phyloP scores from a whole-genome alignment of 2,329 filamentous ascomycete species.

The Cordyceps farinosa region DNA sequence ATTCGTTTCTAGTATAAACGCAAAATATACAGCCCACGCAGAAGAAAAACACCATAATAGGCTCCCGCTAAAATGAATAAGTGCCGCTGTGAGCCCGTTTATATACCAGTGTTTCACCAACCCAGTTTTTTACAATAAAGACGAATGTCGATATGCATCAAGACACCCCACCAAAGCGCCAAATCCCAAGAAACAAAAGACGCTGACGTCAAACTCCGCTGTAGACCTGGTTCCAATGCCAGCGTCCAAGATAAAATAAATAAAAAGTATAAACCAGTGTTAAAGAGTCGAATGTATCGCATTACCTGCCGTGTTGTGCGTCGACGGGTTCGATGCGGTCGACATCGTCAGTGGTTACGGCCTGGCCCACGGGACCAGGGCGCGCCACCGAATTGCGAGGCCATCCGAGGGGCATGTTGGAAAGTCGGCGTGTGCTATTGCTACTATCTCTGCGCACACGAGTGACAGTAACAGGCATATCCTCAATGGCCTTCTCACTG shows the following conservation, averaged over 20 bases:
- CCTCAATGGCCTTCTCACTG: slow-evolving; percentile 19
- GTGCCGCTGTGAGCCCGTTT: background rate
- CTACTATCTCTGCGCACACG: slow-evolving; percentile 23
- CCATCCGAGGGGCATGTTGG: slow-evolving; percentile 38
- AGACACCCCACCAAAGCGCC: background rate
- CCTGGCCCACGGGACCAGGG: slow-evolving; percentile 3
- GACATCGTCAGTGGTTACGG: background rate
- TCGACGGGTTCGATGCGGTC: slow-evolving; percentile 4
- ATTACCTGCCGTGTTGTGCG: background rate
- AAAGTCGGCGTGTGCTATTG: slow-evolving; percentile 26
- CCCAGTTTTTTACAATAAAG: background rate
- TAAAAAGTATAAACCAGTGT: background rate
- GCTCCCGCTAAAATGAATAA: background rate
- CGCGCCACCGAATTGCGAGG: slow-evolving; percentile 29
- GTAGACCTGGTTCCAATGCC: background rate
- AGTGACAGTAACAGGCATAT: slow-evolving; percentile 21
- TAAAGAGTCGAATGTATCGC: background rate
- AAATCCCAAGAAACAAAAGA: background rate
- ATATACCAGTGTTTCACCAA: background rate
- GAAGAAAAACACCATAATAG: background rate
- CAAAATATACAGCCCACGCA: background rate
- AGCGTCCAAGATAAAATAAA: background rate
- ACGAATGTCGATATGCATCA: too few relatives aligned
- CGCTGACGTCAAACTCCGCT: background rate
- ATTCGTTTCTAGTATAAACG: too few relatives aligned